These are phyloP conservation scores for Henckelia pumila DNA, from an alignment of 257 asterid species.

Conservation along the genomic window DNA sequence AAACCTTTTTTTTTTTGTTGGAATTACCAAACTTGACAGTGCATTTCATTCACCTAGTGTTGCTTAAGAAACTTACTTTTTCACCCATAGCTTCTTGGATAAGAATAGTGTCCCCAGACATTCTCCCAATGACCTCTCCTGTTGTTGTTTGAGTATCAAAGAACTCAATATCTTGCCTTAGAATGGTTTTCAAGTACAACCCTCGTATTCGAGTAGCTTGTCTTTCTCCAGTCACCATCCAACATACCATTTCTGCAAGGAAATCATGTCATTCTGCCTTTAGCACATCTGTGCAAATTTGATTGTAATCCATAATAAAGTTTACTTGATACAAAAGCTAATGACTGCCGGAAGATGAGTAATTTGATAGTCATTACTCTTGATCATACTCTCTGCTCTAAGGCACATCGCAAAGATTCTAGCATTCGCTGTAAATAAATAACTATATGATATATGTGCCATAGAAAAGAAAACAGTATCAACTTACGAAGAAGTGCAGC, in stretches of 20 bases:
- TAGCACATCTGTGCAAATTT: neutral
- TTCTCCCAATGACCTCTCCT: constrained; percentile 60
- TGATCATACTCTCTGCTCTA: too few species aligned
- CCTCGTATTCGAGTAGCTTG: constrained; percentile 61
- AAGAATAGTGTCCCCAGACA: constrained; percentile 65
- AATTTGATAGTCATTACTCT: too few species aligned
- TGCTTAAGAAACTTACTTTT: constrained; percentile 39
- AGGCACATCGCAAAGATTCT: too few species aligned
- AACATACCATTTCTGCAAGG: constrained; percentile 60
- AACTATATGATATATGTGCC: too few species aligned
- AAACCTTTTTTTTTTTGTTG: too few species aligned
- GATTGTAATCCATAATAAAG: too few species aligned
- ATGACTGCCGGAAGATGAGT: too few species aligned
- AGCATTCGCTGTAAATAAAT: too few species aligned
- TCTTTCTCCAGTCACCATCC: constrained; percentile 71
- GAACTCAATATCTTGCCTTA: constrained; percentile 63
- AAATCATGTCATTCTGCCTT: neutral
- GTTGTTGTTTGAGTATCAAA: constrained; percentile 66
- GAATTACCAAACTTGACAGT: neutral
- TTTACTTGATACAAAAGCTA: too few species aligned
- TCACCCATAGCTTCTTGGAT: constrained; percentile 90
- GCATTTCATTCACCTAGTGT: neutral
- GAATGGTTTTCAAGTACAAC: constrained; percentile 48
- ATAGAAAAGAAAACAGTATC: neutral
- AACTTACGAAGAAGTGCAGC: constrained; percentile 66